Base-by-base conservation (phyloP, 306 rosid genomes). In the Cucumis hystrix region DNA sequence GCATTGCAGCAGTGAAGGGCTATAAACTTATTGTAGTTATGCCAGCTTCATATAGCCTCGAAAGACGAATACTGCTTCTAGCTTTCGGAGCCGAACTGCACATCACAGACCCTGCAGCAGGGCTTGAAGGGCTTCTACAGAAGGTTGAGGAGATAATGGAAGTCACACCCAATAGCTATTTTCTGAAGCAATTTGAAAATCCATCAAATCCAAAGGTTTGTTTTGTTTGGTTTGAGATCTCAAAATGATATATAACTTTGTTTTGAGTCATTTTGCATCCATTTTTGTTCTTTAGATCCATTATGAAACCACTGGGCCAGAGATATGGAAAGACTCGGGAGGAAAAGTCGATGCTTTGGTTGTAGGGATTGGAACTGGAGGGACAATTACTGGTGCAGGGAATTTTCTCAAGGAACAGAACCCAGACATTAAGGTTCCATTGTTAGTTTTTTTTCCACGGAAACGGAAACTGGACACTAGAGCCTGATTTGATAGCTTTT, bases 231-330 rank as follows among this genome's bases (percentile, higher is more conserved):
- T 43, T 69, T 67, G 52, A 18, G 10, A 69, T 20, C 39, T 21
- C 57, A 21, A 69, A 21, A 69, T 15, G 71, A 37, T 17, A 45
- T 68, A 43, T 13, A 45, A 45, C 13, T 23, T 11, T 45, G 37
- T 20, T 20, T 28, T 20, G 30, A n/a, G 2, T 69, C 58, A 45
- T 45, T 69, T 45, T 45, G 74, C 74, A 20, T 68, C 55, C 28
- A n/a, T 39, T 65, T 10, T 40, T 66, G 4, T 49, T 45, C 11
- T 71, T 62, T 81, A 91, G 98, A 82, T 82, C 84, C 97, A 93
- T 85, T 93, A 91, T 21, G 96, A 93, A 66, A 90, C 97, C 77
- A 91, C 97, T 21, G 97, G 97, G 74, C 96, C 94, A 7, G 97
- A 93, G 88, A 88, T 90, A 75, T 91, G 98, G 98, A 88, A 83